A percentile compares a stretch with the other conserved stretches of the same genome.
These are phyloP conservation scores for carrot (Daucus carota) DNA, from an alignment of 129 eudicot genomes.

Conservation along the genomic window DH1_v3.0 NC_030382.2:37514501-37515000, in stretches of 20 bases:
- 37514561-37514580: conserved; percentile 2
- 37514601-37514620: neutral
- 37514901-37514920: neutral
- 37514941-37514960: too few relatives aligned
- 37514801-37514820: neutral
- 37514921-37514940: conserved; percentile 17
- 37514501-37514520: conserved; percentile 15
- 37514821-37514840: neutral
- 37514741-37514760: too few relatives aligned
- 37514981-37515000: too few relatives aligned
- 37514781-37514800: neutral
- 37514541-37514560: conserved; percentile 11
- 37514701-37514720: neutral
- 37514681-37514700: neutral
- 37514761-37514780: too few relatives aligned
- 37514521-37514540: conserved; percentile 11
- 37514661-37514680: neutral
- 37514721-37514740: too few relatives aligned
- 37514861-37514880: too few relatives aligned
- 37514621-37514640: neutral
- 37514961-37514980: too few relatives aligned
- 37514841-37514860: too few relatives aligned
- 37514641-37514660: neutral
- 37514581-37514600: conserved; percentile 11
- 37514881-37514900: neutral